phyloP scores from a whole-genome alignment of 1,139 yeast genomes.

The Scheffersomyces stambukii region DNA sequence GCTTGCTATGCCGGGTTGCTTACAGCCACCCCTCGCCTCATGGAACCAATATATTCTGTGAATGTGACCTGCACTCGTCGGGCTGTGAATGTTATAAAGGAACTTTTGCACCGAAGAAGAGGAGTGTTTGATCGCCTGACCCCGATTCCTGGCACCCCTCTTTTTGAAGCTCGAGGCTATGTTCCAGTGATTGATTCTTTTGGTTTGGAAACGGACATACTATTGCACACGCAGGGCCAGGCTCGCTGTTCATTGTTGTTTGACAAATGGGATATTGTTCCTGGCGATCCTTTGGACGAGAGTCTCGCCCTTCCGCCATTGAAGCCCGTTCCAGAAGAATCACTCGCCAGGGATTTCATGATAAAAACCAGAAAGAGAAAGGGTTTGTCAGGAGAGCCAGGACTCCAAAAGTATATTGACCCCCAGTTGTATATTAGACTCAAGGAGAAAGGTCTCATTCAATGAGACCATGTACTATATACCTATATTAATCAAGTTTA shows the following conservation, averaged over 20 bases:
- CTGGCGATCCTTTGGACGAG: slow-evolving; percentile 86
- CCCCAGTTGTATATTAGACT: slow-evolving; percentile 52
- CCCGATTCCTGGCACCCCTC: slow-evolving; percentile 73
- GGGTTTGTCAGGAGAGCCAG: slow-evolving; percentile 79
- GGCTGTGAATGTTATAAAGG: slow-evolving; percentile 42
- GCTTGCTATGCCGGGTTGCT: slow-evolving; percentile 83
- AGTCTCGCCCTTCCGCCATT: slow-evolving; percentile 61
- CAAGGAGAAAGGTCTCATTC: slow-evolving; percentile 38
- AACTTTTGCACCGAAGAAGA: slow-evolving; percentile 59
- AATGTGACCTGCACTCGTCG: slow-evolving; percentile 52
- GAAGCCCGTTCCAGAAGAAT: slow-evolving; percentile 66
- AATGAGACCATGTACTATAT: too few species aligned
- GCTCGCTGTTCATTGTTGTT: slow-evolving; percentile 68
- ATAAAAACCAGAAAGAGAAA: slow-evolving; percentile 85
- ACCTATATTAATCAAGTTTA: too few species aligned
- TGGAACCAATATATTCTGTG: slow-evolving; percentile 81
- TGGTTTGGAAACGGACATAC: slow-evolving; percentile 83
- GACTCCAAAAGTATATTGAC: slow-evolving; percentile 66
- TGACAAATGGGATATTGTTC: slow-evolving; percentile 71
- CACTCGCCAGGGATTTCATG: slow-evolving; percentile 84
- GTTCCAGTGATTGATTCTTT: slow-evolving; percentile 88
- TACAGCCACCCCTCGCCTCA: slow-evolving; percentile 70
- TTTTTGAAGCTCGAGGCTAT: slow-evolving; percentile 57
- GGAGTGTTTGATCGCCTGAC: slow-evolving; percentile 45
- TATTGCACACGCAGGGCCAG: slow-evolving; percentile 74